Percentiles rank a stretch among this genome's conserved stretches.
phyloP scores from a whole-genome alignment of 108 stramenopile species.

The Schizochytrium sp. region DNA sequence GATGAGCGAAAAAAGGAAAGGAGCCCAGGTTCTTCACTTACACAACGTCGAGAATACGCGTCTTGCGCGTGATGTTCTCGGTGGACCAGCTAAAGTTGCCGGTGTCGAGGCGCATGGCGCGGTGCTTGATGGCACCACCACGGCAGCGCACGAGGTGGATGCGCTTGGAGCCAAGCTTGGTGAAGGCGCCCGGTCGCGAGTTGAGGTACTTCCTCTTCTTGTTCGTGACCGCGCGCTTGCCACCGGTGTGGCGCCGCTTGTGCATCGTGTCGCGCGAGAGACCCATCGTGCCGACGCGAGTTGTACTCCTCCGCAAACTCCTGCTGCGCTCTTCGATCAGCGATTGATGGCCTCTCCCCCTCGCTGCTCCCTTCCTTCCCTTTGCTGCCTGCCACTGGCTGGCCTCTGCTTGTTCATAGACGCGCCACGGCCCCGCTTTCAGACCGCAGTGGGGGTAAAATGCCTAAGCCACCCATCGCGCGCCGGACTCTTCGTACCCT shows the following conservation, averaged over 20 bases:
- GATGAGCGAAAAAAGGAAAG: no score
- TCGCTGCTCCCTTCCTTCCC: no score
- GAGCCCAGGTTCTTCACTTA: neutral
- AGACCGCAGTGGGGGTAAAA: no score
- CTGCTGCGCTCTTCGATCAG: no score
- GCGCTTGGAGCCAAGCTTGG: slow-evolving; percentile 90
- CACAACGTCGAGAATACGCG: slow-evolving; percentile 94
- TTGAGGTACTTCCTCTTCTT: slow-evolving; percentile 99
- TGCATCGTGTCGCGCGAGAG: slow-evolving; percentile 96
- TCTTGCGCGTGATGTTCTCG: slow-evolving; percentile 94
- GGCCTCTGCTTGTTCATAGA: no score
- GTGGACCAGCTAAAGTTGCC: slow-evolving; percentile 99
- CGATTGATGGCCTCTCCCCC: no score
- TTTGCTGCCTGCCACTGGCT: no score
- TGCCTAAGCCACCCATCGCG: no score
- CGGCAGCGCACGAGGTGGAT: slow-evolving; percentile 79
- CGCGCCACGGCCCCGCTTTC: no score
- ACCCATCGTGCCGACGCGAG: slow-evolving; percentile 52
- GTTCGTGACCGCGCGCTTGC: slow-evolving; percentile 81
- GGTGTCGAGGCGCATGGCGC: slow-evolving; percentile 84
- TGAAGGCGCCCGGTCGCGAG: slow-evolving; percentile 94
- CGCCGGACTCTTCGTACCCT: no score
- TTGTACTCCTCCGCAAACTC: neutral
- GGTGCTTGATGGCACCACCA: slow-evolving; percentile 93
- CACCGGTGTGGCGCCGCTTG: slow-evolving; percentile 99